Evolutionary conservation across 768 basidiomycete species (phyloP).

Genomic region (Phylloporus scabripes): DNA sequence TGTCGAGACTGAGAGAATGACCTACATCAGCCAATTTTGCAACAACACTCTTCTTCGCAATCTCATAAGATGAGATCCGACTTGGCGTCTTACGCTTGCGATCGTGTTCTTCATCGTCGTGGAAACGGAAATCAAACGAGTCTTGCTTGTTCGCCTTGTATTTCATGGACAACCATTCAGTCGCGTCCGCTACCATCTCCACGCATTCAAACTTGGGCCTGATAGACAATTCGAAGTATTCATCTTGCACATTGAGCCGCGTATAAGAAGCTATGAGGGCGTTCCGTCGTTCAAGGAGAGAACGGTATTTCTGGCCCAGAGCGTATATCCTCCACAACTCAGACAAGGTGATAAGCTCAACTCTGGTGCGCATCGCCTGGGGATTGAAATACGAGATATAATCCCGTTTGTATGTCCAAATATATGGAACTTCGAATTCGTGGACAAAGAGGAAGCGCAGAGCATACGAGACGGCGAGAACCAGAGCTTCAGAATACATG

Average conservation of each 20-base stretch:
- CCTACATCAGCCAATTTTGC: slow-evolving; percentile 76
- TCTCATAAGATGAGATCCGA: slow-evolving; percentile 77
- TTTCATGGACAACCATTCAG: slow-evolving; percentile 86
- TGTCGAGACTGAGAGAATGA: not conserved
- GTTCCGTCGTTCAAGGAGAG: slow-evolving; percentile 68
- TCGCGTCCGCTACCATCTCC: slow-evolving; percentile 85
- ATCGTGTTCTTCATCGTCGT: slow-evolving; percentile 55
- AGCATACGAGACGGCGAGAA: slow-evolving; percentile 72
- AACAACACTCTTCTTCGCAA: slow-evolving; percentile 74
- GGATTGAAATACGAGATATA: slow-evolving; percentile 81
- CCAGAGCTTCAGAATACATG: slow-evolving; percentile 59
- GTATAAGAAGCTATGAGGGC: slow-evolving; percentile 60
- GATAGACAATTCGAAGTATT: slow-evolving; percentile 72
- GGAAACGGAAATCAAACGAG: slow-evolving; percentile 57
- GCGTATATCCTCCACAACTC: slow-evolving; percentile 91
- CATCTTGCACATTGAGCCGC: slow-evolving; percentile 62
- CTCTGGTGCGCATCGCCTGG: slow-evolving; percentile 50
- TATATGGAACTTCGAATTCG: slow-evolving; percentile 90
- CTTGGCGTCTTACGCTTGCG: slow-evolving; percentile 79
- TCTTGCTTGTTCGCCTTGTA: slow-evolving; percentile 71
- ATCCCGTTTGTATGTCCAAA: slow-evolving; percentile 92
- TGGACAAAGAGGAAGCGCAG: slow-evolving; percentile 81
- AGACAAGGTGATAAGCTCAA: slow-evolving; percentile 66
- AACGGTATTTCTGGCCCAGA: slow-evolving; percentile 88
- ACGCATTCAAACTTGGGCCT: slow-evolving; percentile 66